A percentile compares a stretch with the other conserved stretches of the same genome.
phyloP scores from a whole-genome alignment of 306 rosid genomes.

The Cucumis hystrix region DNA sequence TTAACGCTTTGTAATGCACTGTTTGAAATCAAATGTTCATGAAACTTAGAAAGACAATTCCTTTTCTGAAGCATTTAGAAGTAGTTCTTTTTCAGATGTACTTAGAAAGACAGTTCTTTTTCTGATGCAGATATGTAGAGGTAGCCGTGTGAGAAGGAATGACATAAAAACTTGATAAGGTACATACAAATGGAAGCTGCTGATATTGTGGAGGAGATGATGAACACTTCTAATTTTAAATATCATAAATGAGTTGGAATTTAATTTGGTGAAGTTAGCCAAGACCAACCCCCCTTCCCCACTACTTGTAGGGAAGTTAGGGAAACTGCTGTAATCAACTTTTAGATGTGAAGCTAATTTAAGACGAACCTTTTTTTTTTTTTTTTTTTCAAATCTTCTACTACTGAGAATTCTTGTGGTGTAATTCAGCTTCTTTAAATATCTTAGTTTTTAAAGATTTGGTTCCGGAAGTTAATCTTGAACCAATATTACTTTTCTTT shows the following conservation, averaged over 20 bases:
- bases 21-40: background rate
- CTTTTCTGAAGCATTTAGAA: background rate
- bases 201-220: background rate
- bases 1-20: background rate
- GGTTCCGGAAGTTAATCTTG: background rate
- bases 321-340: background rate
- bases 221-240: background rate
- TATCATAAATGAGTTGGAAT: background rate
- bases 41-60: background rate
- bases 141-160: background rate
- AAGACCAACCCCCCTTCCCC: background rate
- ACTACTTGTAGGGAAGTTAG: background rate
- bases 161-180: background rate
- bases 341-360: constrained; percentile 6
- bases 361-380: background rate
- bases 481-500: background rate
- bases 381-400: background rate
- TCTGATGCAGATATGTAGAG: constrained; percentile 11
- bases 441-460: background rate
- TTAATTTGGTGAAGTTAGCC: background rate
- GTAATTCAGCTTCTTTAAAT: background rate
- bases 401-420: background rate
- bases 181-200: background rate
- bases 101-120: background rate
- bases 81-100: background rate